Percentiles rank a stretch among this genome's conserved stretches.
Conservation (phyloP, 2,329 filamentous ascomycete genomes). For the Calonectria crousiana region DNA sequence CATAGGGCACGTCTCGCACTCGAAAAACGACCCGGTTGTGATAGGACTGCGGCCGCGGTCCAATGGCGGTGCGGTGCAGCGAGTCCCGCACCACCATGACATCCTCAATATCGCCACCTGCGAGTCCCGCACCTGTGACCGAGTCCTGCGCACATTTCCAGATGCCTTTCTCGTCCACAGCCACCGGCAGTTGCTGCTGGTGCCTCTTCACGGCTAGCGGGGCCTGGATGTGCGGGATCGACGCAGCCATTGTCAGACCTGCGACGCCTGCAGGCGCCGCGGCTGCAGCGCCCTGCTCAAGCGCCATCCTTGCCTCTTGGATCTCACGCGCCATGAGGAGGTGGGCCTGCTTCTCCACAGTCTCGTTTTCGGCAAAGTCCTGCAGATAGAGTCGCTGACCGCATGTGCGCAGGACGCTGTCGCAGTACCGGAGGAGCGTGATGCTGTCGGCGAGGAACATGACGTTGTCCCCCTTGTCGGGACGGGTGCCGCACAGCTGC, state of each 20-base stretch:
- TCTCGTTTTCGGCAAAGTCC: constrained; percentile 48
- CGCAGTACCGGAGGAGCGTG: constrained; percentile 53
- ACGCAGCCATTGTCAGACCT: background rate
- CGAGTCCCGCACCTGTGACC: constrained; percentile 33
- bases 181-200: background rate
- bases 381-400: constrained; percentile 50
- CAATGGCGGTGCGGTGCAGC: constrained; percentile 46
- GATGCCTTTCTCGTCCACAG: constrained; percentile 16
- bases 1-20: constrained; percentile 29
- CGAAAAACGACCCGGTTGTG: constrained; percentile 49
- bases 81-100: constrained; percentile 46
- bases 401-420: constrained; percentile 42
- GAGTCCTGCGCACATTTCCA: constrained; percentile 22
- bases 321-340: constrained; percentile 40
- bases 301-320: constrained; percentile 30
- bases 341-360: constrained; percentile 47
- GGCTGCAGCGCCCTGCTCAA: constrained; percentile 11
- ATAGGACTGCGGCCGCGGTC: constrained; percentile 50
- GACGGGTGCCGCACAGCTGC: constrained; percentile 44
- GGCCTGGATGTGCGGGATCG: background rate
- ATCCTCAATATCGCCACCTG: constrained; percentile 42
- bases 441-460: constrained; percentile 52
- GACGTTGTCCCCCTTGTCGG: constrained; percentile 41
- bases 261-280: background rate
- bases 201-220: background rate